Base-by-base conservation (phyloP, 2,329 filamentous ascomycete species). In the Ustulina deusta region DNA sequence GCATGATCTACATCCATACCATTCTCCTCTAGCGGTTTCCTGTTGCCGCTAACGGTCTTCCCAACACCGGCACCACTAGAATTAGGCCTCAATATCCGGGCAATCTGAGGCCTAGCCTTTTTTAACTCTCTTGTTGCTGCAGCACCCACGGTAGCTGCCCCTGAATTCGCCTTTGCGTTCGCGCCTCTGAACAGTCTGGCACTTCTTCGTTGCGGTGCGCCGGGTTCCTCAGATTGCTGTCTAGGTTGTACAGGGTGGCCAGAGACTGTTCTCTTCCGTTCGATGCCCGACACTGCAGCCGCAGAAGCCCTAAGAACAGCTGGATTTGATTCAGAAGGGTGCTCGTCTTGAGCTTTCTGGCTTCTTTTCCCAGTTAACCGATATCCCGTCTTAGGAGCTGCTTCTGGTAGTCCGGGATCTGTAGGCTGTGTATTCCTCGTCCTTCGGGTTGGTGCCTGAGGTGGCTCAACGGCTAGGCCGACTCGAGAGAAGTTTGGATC, bases 251-350 rank as follows among this genome's bases (percentile, higher is more conserved):
- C 87, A 15, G 86, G 87, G 73, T 97, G 93, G 3, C 95, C 95
- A 46, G 95, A 97, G n/a, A 97, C 88, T 1, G 94, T 97, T 73
- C 95, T 89, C 81, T 97, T 98, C 78, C 94, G 89, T 68, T 94
- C 92, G 15, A 84, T 81, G 3, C 82, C 83, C 22, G 84, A 78
- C 17, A 79, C 69, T 69, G 83, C 72, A 70, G 80, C 61, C 51
- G 69, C 76, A 20, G 82, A 75, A 63, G 82, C 74, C 81, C 83
- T 76, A 80, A 73, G 78, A 56, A 74, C 75, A 54, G 71, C 77
- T 62, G 72, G 79, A 69, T 74, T 80, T 1, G 81, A 77, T 44
- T 88, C 86, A 2, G 78, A 72, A 56, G 83, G 75, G 32, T 73
- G 72, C 13, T 87, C 85, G 73, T 80, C 72, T 75, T 82, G 72